phyloP scores from a whole-genome alignment of 2,329 filamentous ascomycete genomes.

The Fusarium staphyleae region DNA sequence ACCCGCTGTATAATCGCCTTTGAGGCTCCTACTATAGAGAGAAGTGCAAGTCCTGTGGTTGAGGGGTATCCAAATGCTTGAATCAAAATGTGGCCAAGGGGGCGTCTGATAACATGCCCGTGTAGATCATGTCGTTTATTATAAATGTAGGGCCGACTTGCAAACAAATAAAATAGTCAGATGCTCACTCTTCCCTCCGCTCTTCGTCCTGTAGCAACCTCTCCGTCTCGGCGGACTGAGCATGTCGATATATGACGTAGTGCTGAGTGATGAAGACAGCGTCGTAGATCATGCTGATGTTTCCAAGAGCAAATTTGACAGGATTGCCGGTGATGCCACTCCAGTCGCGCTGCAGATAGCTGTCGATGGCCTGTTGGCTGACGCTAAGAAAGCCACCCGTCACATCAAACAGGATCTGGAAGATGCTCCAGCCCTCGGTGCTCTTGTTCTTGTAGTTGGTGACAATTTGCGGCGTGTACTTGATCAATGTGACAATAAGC shows the following conservation, averaged over 20 bases:
- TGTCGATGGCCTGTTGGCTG: slow-evolving; percentile 83
- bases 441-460: slow-evolving; percentile 85
- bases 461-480: slow-evolving; percentile 88
- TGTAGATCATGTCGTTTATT: not conserved
- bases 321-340: slow-evolving; percentile 90
- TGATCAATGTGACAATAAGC: slow-evolving; percentile 84
- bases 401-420: slow-evolving; percentile 83
- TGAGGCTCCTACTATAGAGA: slow-evolving; percentile 3
- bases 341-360: slow-evolving; percentile 85
- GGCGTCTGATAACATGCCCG: not conserved
- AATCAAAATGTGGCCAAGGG: slow-evolving; percentile 2
- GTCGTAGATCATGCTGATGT: slow-evolving; percentile 87
- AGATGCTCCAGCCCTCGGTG: slow-evolving; percentile 87
- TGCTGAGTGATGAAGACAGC: slow-evolving; percentile 87
- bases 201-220: slow-evolving; percentile 44
- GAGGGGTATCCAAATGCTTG: slow-evolving; percentile 10
- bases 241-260: slow-evolving; percentile 73
- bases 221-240: slow-evolving; percentile 30
- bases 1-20: not conserved
- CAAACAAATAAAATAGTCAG: not conserved
- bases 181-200: slow-evolving; percentile 33
- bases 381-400: slow-evolving; percentile 82
- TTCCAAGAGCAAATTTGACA: slow-evolving; percentile 85
- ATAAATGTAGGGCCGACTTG: not conserved
- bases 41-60: not conserved